Base-by-base conservation (phyloP, 192 early-diverging fungal species). In the Rhizophagus clarus region DNA sequence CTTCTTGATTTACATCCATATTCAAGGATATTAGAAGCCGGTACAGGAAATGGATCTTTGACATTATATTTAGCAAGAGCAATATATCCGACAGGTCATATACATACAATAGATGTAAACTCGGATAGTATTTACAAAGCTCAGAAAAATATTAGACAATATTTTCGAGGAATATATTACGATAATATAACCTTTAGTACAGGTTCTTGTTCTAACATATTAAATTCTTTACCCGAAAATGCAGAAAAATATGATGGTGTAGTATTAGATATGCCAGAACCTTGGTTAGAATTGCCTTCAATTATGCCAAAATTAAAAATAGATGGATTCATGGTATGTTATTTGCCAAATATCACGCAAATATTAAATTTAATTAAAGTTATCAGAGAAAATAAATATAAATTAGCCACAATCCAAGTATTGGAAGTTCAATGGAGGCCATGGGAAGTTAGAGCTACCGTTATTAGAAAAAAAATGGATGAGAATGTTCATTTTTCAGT, bases 21-120 rank as follows among this genome's bases (percentile, higher is more conserved):
- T 34, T 85, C 86, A 42, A 70, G 80, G 34, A 67, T 92, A 22
- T 67, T 92, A 14, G 91, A 92, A 77, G 89, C 87, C 0, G 91
- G 91, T 0, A 91, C 91, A 0, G 91, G 91, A 0, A 92, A 92
- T 74, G 91, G 85, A 10, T 85, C 84, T 26, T 73, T 92, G 14
- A 88, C 90, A 0, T 73, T 92, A 61, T 83, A 89, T 69, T 60
- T 92, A 71, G 91, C 91, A 0, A 74, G 88, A 8, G 85, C 88
- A 0, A 76, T 91, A 34, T 71, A 69, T 71, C 77, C 74, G 37
- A 42, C 51, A 29, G 81, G 73, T 24, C 29, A 45, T 49, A 26
- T 82, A 40, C 76, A 80, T 12, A 61, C 81, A 17, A 74, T 82
- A 17, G 81, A 82, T 20, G 34, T 34, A 15, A 61, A 74, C 24